Conservation (phyloP, 257 asterid genomes). For the Euphrasia confusa region DNA sequence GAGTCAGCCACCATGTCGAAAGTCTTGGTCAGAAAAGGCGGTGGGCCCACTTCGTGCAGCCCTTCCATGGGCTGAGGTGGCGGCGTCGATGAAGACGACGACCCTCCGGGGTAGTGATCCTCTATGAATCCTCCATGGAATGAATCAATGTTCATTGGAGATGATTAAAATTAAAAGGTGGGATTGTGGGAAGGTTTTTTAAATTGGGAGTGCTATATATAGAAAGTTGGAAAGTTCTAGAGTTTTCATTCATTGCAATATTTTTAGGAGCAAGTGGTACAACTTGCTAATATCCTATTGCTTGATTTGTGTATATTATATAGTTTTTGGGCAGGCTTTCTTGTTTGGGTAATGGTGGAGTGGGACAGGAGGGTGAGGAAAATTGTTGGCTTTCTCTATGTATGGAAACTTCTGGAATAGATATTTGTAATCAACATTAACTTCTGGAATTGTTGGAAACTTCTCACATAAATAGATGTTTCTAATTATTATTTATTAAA, state of each 20-base stretch:
- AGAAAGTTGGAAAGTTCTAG: neutral
- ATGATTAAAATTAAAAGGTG: neutral
- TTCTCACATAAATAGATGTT: neutral
- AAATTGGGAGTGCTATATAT: neutral
- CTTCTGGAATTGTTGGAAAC: neutral
- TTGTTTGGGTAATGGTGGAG: neutral
- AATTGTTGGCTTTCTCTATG: neutral
- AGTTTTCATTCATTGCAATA: neutral
- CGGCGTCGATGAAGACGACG: slow-evolving; percentile 30
- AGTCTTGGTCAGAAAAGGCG: slow-evolving; percentile 80
- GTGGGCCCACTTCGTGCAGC: slow-evolving; percentile 73
- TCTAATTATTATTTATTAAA: too few species aligned
- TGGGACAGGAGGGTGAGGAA: neutral
- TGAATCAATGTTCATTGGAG: neutral
- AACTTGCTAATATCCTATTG: neutral
- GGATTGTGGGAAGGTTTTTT: neutral
- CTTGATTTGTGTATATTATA: neutral
- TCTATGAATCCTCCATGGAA: neutral
- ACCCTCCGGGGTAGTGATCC: neutral
- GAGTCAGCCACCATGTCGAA: slow-evolving; percentile 80
- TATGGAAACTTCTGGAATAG: neutral
- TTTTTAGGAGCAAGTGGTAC: neutral
- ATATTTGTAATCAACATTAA: neutral
- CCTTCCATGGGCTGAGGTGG: slow-evolving; percentile 88
- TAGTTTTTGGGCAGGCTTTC: neutral